phyloP scores from a whole-genome alignment of 805 yeast genomes.

The Pichia exigua region DNA sequence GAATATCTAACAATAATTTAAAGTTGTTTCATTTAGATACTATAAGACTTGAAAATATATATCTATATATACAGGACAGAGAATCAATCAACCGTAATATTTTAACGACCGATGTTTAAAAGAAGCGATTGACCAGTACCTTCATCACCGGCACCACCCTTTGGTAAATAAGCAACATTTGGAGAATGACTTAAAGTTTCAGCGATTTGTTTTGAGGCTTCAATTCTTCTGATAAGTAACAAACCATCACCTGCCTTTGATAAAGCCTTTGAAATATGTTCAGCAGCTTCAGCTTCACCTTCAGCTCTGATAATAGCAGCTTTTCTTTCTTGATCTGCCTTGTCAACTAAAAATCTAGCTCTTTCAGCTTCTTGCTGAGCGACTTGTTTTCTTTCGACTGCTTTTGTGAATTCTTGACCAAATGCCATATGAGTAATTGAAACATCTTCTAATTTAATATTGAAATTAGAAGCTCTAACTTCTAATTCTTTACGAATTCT shows the following conservation, averaged over 20 bases:
- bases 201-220: slow-evolving; percentile 95
- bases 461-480: slow-evolving; percentile 77
- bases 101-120: slow-evolving; percentile 60
- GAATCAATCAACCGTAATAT: not conserved
- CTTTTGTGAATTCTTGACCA: slow-evolving; percentile 93
- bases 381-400: slow-evolving; percentile 97
- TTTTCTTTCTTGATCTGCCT: slow-evolving; percentile 95
- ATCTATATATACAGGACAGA: not conserved
- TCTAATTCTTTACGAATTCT: slow-evolving; percentile 82
- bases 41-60: not conserved
- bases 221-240: slow-evolving; percentile 86
- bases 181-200: slow-evolving; percentile 72
- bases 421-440: slow-evolving; percentile 97
- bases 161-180: slow-evolving; percentile 85
- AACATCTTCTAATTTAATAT: slow-evolving; percentile 90
- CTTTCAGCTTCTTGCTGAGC: slow-evolving; percentile 99
- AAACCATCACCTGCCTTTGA: slow-evolving; percentile 94
- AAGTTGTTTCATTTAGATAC: not conserved
- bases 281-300: slow-evolving; percentile 99
- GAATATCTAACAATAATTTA: too few species aligned
- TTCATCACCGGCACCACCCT: slow-evolving; percentile 32
- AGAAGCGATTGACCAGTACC: slow-evolving; percentile 46
- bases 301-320: slow-evolving; percentile 95
- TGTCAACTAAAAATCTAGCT: slow-evolving; percentile 86
- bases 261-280: slow-evolving; percentile 84